Conservation (phyloP, 306 rosid species). For the Luffa aegyptiaca region DNA sequence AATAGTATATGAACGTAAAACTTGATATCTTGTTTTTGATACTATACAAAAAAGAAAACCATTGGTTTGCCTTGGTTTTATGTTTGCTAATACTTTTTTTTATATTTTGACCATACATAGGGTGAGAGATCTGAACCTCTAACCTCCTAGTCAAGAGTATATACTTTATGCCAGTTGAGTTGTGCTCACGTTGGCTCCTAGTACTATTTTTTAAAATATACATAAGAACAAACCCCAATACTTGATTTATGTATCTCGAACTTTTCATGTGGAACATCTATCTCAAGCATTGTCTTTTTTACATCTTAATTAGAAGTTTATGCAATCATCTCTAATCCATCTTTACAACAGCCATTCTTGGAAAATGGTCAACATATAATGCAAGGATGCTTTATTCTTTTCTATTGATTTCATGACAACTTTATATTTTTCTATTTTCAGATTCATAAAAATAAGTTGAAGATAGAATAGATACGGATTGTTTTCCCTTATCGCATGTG, state of each 20-base stretch:
- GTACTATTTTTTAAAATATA: background rate
- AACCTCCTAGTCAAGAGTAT: no score
- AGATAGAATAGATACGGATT: background rate
- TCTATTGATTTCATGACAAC: background rate
- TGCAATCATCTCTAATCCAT: background rate
- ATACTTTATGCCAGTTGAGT: no score
- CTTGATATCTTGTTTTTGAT: background rate
- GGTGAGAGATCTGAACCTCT: no score
- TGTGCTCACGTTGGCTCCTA: no score
- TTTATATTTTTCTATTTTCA: background rate
- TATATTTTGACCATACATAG: no score
- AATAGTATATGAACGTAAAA: background rate
- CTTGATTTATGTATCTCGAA: background rate
- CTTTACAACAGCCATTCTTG: background rate
- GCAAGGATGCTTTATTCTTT: background rate
- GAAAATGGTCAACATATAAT: background rate
- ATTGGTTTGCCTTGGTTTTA: background rate
- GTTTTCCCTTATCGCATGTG: background rate
- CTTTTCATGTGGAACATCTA: background rate
- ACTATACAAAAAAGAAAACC: background rate
- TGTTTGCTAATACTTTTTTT: background rate
- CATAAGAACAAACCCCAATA: background rate
- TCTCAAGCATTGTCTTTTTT: background rate
- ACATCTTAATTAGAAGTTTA: background rate
- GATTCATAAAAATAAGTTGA: background rate